Base-by-base conservation (phyloP, 148 eudicot genomes). In the Dysphania ambrosioides region DNA sequence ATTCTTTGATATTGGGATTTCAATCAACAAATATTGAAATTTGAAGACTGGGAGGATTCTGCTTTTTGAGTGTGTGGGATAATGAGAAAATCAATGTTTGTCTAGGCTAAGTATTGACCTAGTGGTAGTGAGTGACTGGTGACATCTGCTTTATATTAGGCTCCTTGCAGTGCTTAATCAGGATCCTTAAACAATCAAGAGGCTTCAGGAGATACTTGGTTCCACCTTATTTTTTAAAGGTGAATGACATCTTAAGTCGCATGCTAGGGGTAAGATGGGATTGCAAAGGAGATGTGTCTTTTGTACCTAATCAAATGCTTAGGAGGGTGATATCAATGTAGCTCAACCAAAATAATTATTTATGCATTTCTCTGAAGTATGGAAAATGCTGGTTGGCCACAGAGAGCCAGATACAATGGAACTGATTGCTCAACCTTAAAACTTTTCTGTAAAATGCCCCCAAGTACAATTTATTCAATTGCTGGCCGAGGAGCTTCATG, bases 391-490 rank as follows among this genome's bases (percentile, higher is more conserved):
- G 4, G 40, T 44, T 13, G 23, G 18, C 8, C 44, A 30, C 42
- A n/a, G n/a, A n/a, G n/a, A n/a, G n/a, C n/a, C n/a, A 26, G 4
- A 30, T 34, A 36, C 61, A 21, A 68, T n/a, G 79, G 67, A 40
- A 26, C 21, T 38, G 53, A 47, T 47, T 47, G 53, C 15, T 47
- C 53, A 47, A 47, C 19, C 15, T 13, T 15, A 5, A 19, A 47
- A 15, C n/a, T 12, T 4, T 47, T 12, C 21, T 47, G 53, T 19
- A 12, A 47, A 15, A 47, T 47, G 53, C 53, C 53, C 16, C 16
- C 53, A 47, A 47, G 53, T 47, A 2, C 40, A 36, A 36, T 36
- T 36, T 36, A 36, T 47, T 13, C 53, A 47, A 13, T 47, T 19
- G 16, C 0, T 12, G 21, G 15, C 53, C 16, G 13, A 3, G 53